phyloP scores from a whole-genome alignment of 2,329 filamentous ascomycete genomes.

The Fusarium fujikuroi region DNA sequence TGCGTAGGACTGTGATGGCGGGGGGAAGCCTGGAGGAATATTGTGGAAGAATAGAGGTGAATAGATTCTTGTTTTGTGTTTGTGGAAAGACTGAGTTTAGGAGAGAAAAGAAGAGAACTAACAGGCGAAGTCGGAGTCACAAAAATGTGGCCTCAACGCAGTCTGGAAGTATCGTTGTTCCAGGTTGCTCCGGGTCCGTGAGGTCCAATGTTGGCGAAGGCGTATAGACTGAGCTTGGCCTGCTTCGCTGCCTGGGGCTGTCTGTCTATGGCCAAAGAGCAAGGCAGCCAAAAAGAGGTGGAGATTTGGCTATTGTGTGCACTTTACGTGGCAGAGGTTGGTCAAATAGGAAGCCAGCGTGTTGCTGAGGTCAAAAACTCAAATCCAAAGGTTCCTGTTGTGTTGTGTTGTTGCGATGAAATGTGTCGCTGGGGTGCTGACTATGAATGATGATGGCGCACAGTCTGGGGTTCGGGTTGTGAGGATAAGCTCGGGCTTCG shows the following conservation, averaged over 20 bases:
- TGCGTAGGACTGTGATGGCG: slow-evolving; percentile 32
- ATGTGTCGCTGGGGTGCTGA: slow-evolving; percentile 6
- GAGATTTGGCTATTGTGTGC: slow-evolving; percentile 9
- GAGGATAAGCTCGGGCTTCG: slow-evolving; percentile 17
- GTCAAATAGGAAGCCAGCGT: slow-evolving; percentile 9
- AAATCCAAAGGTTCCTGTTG: slow-evolving; percentile 21
- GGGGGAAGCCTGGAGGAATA: slow-evolving; percentile 19
- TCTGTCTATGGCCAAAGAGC: slow-evolving; percentile 9
- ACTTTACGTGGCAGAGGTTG: slow-evolving; percentile 8
- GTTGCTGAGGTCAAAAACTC: slow-evolving; percentile 17
- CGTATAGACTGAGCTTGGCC: slow-evolving; percentile 29
- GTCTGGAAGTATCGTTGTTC: slow-evolving; percentile 31
- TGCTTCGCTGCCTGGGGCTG: slow-evolving; percentile 26
- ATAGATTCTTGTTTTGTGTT: slow-evolving; percentile 12
- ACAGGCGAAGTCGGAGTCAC: slow-evolving; percentile 20
- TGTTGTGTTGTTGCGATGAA: slow-evolving; percentile 2
- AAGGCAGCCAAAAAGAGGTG: slow-evolving; percentile 20
- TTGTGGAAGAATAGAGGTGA: slow-evolving; percentile 5
- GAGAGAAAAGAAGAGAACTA: slow-evolving; percentile 26
- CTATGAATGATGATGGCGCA: slow-evolving; percentile 28
- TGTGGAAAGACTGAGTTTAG: slow-evolving; percentile 6
- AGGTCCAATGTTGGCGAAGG: slow-evolving; percentile 18
- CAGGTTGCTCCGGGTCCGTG: slow-evolving; percentile 29
- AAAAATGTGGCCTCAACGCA: slow-evolving; percentile 21
- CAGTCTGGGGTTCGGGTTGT: slow-evolving; percentile 19